phyloP scores from a whole-genome alignment of 2,329 filamentous ascomycete species.

The Cryphonectria parasitica region DNA sequence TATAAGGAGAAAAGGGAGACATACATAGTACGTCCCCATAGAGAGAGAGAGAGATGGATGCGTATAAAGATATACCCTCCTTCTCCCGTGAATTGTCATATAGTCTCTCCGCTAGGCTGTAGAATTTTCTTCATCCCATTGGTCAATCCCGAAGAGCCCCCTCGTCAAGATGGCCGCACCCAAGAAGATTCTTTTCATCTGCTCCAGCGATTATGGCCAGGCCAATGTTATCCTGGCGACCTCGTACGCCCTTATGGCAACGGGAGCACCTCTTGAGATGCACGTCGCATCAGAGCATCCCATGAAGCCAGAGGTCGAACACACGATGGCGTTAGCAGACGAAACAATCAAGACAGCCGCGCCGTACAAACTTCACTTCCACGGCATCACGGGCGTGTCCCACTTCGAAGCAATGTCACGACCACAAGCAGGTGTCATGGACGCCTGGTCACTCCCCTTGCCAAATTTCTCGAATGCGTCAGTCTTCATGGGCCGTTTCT shows the following conservation, averaged over 20 bases:
- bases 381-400: conserved; percentile 33
- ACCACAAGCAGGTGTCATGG: conserved; percentile 29
- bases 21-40: background rate
- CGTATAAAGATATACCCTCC: background rate
- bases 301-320: conserved; percentile 30
- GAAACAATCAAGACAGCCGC: conserved; percentile 26
- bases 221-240: conserved; percentile 45
- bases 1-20: background rate
- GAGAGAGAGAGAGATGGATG: background rate
- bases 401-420: conserved; percentile 30
- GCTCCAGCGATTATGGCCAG: conserved; percentile 39
- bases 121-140: background rate
- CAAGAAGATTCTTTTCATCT: conserved; percentile 38
- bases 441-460: conserved; percentile 14
- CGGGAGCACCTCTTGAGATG: conserved; percentile 38
- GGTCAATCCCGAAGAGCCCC: background rate
- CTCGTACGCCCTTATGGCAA: conserved; percentile 39
- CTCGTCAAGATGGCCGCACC: background rate
- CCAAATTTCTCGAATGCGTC: conserved; percentile 27
- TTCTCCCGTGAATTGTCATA: background rate
- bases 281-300: conserved; percentile 42
- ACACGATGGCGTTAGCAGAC: conserved; percentile 30
- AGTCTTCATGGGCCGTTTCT: conserved; percentile 22
- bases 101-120: background rate
- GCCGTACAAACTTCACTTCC: conserved; percentile 34